phyloP scores from a whole-genome alignment of 2,329 filamentous ascomycete species.

The Simplicillium sp. region DNA sequence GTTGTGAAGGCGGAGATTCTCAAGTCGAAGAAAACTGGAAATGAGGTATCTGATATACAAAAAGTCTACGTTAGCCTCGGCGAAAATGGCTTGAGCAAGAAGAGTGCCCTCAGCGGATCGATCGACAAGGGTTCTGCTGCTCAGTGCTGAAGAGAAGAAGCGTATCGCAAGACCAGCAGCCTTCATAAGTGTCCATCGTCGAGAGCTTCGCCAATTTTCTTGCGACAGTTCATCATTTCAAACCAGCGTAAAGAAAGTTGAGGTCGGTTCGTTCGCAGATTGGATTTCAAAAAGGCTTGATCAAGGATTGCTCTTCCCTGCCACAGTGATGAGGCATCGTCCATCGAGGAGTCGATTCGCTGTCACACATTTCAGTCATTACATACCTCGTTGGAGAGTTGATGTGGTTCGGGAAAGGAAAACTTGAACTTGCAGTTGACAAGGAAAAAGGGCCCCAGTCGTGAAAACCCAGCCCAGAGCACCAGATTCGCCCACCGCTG shows the following conservation, averaged over 20 bases:
- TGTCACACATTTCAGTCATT: slow-evolving; percentile 12
- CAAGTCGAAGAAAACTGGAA: slow-evolving; percentile 52
- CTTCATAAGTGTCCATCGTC: slow-evolving; percentile 9
- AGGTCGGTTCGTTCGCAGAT: no score
- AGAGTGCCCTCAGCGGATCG: slow-evolving; percentile 54
- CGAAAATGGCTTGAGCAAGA: slow-evolving; percentile 50
- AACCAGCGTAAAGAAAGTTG: neutral
- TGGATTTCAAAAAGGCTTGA: slow-evolving; percentile 9
- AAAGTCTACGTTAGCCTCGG: slow-evolving; percentile 46
- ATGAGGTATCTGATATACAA: slow-evolving; percentile 53
- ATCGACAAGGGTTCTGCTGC: slow-evolving; percentile 61
- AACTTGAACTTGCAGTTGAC: slow-evolving; percentile 5
- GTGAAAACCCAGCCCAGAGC: neutral
- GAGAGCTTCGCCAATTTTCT: no score
- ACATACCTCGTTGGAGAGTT: slow-evolving; percentile 36
- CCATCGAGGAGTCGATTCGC: slow-evolving; percentile 24
- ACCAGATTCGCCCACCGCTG: slow-evolving; percentile 2
- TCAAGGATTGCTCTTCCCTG: slow-evolving; percentile 52
- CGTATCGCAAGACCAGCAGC: slow-evolving; percentile 41
- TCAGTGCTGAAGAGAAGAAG: slow-evolving; percentile 54
- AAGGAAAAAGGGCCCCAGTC: slow-evolving; percentile 5
- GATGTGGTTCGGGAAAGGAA: slow-evolving; percentile 14
- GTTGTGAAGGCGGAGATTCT: slow-evolving; percentile 57
- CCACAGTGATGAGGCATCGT: slow-evolving; percentile 40
- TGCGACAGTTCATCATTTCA: neutral